Base-by-base conservation (phyloP, 2,329 filamentous ascomycete species). In the Phyllosticta ampelicida region DNA sequence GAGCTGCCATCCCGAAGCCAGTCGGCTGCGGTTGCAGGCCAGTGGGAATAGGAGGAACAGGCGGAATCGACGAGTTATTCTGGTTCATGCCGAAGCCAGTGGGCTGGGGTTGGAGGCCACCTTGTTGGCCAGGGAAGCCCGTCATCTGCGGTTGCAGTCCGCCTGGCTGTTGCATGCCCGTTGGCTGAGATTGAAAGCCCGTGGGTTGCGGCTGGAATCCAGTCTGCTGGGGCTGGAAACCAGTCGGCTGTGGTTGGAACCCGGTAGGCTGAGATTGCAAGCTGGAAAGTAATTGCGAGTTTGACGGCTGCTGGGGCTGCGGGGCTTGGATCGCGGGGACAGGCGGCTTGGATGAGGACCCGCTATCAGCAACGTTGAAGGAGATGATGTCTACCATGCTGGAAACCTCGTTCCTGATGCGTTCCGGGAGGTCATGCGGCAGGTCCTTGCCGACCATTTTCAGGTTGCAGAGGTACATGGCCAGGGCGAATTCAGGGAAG, bases 361-460 rank as follows among this genome's bases (percentile, higher is more conserved):
- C n/a, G 65, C 59, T n/a, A 63, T 99, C 94, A 0, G 83, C 84
- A 21, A 96, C 82, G 64, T 86, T 90, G 70, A 99, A 99, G 60
- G 90, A 96, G 69, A 99, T 99, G 59, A 99, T 99, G 69, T 99
- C 94, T 48, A 99, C 94, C 91, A 99, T 97, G 74, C 94, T 96
- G 3, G 92, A 97, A 18, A 99, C 94, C 72, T 99, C 94, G 67
- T 99, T 99, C 76, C 85, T 87, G 63, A 99, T 86, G 60, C 84
- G 86, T 29, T 96, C 90, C 0, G 94, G 94, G 9, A 99, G 78
- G 5, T 70, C 72, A 1, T 79, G 68, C 0, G 94, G 94, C 21
- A 99, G 74, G 0, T 85, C 78, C 73, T 95, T 96, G 60, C 90
- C 90, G 0, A 89, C 94, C 60, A 97, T 78, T 71, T 87, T 94